These are phyloP conservation scores for Afroboletus lepidellus DNA, from an alignment of 1,284 basidiomycete species.

Conservation along the genomic window DNA sequence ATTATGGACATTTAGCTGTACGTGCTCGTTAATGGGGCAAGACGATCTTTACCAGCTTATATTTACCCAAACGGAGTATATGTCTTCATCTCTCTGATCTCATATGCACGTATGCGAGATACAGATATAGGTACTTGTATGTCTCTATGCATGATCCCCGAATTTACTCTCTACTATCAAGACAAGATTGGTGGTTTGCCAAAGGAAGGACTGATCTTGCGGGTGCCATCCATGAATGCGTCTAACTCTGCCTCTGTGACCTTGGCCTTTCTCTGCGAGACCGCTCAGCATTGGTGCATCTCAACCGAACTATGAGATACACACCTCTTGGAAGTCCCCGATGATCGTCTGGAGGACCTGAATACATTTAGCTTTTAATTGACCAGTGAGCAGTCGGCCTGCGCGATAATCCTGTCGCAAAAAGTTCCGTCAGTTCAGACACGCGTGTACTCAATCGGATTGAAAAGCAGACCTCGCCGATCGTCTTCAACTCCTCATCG, in stretches of 20 bases:
- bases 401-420: constrained; percentile 80
- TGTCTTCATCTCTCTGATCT: neutral
- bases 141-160: neutral
- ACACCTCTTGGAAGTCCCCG: constrained; percentile 85
- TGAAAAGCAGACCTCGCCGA: constrained; percentile 86
- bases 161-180: neutral
- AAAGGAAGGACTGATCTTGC: constrained; percentile 70
- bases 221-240: constrained; percentile 81
- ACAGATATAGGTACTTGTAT: constrained; percentile 5
- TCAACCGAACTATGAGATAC: constrained; percentile 15
- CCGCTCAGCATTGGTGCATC: constrained; percentile 2
- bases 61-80: constrained; percentile 4
- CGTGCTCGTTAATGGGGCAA: neutral
- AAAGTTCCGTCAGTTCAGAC: neutral
- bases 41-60: neutral
- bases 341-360: constrained; percentile 83
- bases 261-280: constrained; percentile 67
- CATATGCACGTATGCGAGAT: neutral
- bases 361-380: constrained; percentile 92
- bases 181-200: constrained; percentile 24
- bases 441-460: too few species aligned
- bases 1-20: neutral
- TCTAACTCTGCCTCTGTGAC: constrained; percentile 80
- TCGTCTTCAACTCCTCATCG: constrained; percentile 78
- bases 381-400: constrained; percentile 85